Percentiles rank a stretch among this genome's conserved stretches.
phyloP scores from a whole-genome alignment of 768 basidiomycete species.

The Pleurotus eryngii region DNA sequence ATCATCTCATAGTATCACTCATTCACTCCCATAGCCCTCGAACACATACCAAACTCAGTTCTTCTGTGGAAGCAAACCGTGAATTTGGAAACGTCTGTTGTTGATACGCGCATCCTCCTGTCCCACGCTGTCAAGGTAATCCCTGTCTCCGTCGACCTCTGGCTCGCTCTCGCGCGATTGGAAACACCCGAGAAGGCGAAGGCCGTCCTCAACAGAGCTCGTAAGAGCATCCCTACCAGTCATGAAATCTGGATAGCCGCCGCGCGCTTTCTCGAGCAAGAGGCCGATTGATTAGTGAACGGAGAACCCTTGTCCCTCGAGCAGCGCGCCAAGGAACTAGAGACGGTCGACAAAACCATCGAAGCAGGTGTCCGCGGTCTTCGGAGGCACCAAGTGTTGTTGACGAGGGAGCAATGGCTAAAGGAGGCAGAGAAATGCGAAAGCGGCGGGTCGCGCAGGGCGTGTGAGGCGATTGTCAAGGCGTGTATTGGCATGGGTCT shows the following conservation, averaged over 20 bases:
- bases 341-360: too few species aligned
- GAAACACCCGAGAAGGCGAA: slow-evolving; percentile 92
- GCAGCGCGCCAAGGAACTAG: too few species aligned
- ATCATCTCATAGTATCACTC: not conserved
- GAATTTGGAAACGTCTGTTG: slow-evolving; percentile 85
- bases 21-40: slow-evolving; percentile 59
- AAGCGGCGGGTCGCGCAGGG: too few species aligned
- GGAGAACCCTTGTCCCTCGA: slow-evolving; percentile 41
- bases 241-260: slow-evolving; percentile 99
- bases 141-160: slow-evolving; percentile 92
- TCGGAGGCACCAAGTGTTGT: too few species aligned
- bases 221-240: slow-evolving; percentile 89
- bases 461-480: too few species aligned
- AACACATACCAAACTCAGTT: slow-evolving; percentile 96
- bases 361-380: too few species aligned
- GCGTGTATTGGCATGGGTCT: too few species aligned
- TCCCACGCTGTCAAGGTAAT: slow-evolving; percentile 96
- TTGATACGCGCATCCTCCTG: slow-evolving; percentile 89
- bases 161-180: slow-evolving; percentile 96
- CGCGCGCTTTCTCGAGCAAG: slow-evolving; percentile 87
- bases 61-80: slow-evolving; percentile 98
- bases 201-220: slow-evolving; percentile 92
- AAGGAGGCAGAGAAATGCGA: too few species aligned
- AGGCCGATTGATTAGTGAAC: slow-evolving; percentile 37
- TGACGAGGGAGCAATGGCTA: too few species aligned